These are phyloP conservation scores for Verticillium nonalfalfae DNA, from an alignment of 2,329 filamentous ascomycete genomes.

Conservation along the genomic window DNA sequence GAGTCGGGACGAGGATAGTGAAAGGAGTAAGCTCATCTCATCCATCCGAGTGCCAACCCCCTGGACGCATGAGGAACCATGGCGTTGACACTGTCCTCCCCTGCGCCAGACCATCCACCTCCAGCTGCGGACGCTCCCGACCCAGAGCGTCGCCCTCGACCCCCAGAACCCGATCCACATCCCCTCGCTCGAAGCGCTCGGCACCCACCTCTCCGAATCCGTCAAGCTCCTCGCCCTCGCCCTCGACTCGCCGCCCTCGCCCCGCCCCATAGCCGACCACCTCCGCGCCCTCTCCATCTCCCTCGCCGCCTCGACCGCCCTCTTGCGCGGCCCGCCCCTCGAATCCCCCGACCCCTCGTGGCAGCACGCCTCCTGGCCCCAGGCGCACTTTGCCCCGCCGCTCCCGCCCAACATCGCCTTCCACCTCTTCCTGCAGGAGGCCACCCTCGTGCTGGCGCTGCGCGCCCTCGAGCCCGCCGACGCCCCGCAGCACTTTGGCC, in stretches of 20 bases:
- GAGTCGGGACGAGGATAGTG: conserved; percentile 83
- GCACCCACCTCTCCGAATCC: conserved; percentile 73
- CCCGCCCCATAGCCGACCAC: conserved; percentile 50
- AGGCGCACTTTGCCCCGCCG: conserved; percentile 34
- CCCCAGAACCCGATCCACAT: conserved; percentile 50
- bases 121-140: conserved; percentile 62
- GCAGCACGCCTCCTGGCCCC: conserved; percentile 35
- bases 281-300: conserved; percentile 50
- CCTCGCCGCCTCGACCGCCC: conserved; percentile 41
- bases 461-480: conserved; percentile 64
- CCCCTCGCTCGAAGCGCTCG: conserved; percentile 62
- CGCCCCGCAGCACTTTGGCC: conserved; percentile 54
- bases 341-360: conserved; percentile 29
- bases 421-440: conserved; percentile 63
- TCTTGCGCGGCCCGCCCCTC: conserved; percentile 49
- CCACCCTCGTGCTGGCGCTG: conserved; percentile 61
- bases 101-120: conserved; percentile 62
- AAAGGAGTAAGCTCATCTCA: conserved; percentile 62
- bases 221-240: conserved; percentile 79
- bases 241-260: conserved; percentile 47
- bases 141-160: conserved; percentile 41
- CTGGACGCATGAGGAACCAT: not conserved
- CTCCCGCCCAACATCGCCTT: conserved; percentile 64
- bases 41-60: not conserved
- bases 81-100: not conserved